Evolutionary conservation across 176 grass and related monocot species (phyloP).

Genomic region (Olyra latifolia): DNA sequence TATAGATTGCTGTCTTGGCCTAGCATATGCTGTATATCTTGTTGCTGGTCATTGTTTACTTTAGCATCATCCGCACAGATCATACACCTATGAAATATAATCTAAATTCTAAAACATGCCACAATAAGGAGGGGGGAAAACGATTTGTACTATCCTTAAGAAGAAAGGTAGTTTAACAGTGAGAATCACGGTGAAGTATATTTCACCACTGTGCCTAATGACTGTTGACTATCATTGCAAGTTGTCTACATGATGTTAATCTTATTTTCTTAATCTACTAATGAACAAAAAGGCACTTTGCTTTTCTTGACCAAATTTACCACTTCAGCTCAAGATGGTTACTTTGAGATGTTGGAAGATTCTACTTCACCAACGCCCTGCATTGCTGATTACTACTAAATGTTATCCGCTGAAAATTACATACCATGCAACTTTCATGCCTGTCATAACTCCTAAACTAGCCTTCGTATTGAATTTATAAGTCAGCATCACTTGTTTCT

Average conservation of each 20-base stretch:
- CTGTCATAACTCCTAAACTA: background rate
- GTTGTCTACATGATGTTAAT: background rate
- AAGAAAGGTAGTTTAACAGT: constrained; percentile 7
- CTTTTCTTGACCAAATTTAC: background rate
- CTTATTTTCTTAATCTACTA: background rate
- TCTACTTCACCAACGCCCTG: background rate
- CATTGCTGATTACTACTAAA: constrained; percentile 13
- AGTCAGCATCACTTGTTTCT: background rate
- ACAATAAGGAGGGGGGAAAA: background rate
- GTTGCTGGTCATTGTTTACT: constrained; percentile 17
- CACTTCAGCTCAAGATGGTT: background rate
- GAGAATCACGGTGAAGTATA: constrained; percentile 12
- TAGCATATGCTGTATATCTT: constrained; percentile 21
- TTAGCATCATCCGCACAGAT: background rate
- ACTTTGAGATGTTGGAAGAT: background rate
- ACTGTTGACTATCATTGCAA: background rate
- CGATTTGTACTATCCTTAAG: background rate
- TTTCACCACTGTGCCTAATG: background rate
- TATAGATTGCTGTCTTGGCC: background rate
- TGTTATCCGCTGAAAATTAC: constrained; percentile 4
- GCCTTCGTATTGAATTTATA: background rate
- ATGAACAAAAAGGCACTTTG: background rate
- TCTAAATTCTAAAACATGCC: background rate
- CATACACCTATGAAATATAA: background rate
- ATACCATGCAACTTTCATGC: background rate